Conservation (phyloP, 352 stramenopile genomes). For the Globisporangium paroecandrum region DNA sequence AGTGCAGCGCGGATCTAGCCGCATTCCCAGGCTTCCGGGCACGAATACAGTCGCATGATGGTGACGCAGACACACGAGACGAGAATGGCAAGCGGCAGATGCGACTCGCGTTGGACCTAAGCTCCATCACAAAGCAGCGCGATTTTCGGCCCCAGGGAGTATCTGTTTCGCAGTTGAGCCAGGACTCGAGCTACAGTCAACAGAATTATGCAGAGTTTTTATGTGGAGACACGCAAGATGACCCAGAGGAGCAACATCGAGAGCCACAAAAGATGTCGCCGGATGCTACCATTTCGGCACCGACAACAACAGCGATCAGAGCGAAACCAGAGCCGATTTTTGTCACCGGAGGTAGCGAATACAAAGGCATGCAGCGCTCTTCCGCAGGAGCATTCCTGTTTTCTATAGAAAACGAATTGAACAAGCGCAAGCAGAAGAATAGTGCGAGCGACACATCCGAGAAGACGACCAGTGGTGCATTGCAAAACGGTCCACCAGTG, state of each 20-base stretch:
- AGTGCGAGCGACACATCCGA: background rate
- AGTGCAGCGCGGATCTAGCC: constrained; percentile 62
- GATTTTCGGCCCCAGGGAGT: constrained; percentile 10
- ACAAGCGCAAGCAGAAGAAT: constrained; percentile 15
- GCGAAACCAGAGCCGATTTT: background rate
- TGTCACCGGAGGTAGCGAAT: background rate
- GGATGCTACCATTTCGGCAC: background rate
- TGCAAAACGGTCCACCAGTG: background rate
- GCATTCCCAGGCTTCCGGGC: constrained; percentile 48
- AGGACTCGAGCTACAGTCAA: constrained; percentile 21
- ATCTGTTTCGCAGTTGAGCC: constrained; percentile 22
- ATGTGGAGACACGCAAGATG: constrained; percentile 48
- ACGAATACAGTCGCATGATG: background rate
- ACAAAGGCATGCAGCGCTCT: constrained; percentile 4
- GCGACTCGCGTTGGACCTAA: constrained; percentile 36
- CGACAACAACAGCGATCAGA: background rate
- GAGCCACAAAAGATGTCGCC: background rate
- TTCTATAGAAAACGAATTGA: constrained; percentile 24
- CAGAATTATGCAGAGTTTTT: constrained; percentile 47
- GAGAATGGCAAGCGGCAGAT: constrained; percentile 10
- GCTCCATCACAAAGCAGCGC: constrained; percentile 5
- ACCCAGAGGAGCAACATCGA: constrained; percentile 19
- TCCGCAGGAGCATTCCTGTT: constrained; percentile 24
- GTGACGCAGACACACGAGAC: background rate
- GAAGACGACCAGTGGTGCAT: background rate